Percentiles rank a stretch among this genome's conserved stretches.
Evolutionary conservation across 164 flowering plant species (phyloP).

Genomic region (grape (Vitis vinifera)): ASM3070453v1 NC_081815.1:9859501-9860000

Average conservation of each 20-base stretch:
- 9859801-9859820: slow-evolving; percentile 5
- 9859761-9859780: slow-evolving; percentile 1
- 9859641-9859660: too few species aligned
- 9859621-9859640: background rate
- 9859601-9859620: background rate
- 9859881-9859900: background rate
- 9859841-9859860: background rate
- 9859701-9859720: too few species aligned
- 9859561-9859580: slow-evolving; percentile 5
- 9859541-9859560: slow-evolving; percentile 15
- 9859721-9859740: too few species aligned
- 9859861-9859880: background rate
- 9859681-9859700: too few species aligned
- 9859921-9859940: slow-evolving; percentile 10
- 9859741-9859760: too few species aligned
- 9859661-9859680: too few species aligned
- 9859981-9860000: background rate
- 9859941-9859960: slow-evolving; percentile 17
- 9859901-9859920: too few species aligned
- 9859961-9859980: background rate
- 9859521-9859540: background rate
- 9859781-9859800: slow-evolving; percentile 12
- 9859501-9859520: slow-evolving; percentile 9
- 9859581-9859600: background rate
- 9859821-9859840: slow-evolving; percentile 9